Evolutionary conservation across 495 filamentous ascomycete genomes (phyloP).

Genomic region (Durotheca rogersii): DNA sequence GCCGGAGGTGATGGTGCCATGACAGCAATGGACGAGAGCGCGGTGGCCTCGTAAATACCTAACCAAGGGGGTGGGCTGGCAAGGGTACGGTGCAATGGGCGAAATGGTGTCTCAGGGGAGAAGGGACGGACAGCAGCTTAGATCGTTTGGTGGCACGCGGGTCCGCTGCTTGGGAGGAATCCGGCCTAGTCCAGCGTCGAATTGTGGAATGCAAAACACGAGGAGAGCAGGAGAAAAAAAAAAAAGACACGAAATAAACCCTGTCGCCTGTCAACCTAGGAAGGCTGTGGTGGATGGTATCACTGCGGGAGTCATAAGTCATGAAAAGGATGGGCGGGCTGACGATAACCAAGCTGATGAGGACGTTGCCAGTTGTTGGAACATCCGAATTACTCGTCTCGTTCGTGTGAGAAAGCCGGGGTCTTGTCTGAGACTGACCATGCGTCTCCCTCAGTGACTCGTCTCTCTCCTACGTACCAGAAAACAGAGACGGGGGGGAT

Average conservation of each 20-base stretch:
- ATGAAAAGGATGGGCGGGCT: not conserved
- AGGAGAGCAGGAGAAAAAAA: too few species aligned
- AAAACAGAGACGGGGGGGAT: constrained; percentile 21
- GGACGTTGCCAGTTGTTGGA: too few species aligned
- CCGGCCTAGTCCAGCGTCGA: not conserved
- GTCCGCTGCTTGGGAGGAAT: not conserved
- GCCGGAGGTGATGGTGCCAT: constrained; percentile 60
- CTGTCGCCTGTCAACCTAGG: constrained; percentile 15
- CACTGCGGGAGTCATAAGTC: constrained; percentile 20
- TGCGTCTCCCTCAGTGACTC: too few species aligned
- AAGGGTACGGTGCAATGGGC: not conserved
- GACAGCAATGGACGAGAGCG: constrained; percentile 19
- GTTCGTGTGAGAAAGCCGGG: too few species aligned
- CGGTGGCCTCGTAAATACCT: constrained; percentile 3
- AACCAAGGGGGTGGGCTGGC: not conserved
- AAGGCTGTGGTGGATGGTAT: constrained; percentile 8
- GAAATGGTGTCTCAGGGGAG: not conserved
- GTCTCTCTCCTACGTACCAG: constrained; percentile 15
- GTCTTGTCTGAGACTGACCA: too few species aligned
- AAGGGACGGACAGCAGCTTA: not conserved
- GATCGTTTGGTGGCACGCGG: not conserved
- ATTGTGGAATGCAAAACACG: not conserved
- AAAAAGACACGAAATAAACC: not conserved
- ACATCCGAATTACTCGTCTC: too few species aligned
- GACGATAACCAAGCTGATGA: not conserved